These are phyloP conservation scores for Bryum argenteum DNA, from an alignment of 225 moss, liverwort and hornwort genomes.

Conservation along the genomic window DNA sequence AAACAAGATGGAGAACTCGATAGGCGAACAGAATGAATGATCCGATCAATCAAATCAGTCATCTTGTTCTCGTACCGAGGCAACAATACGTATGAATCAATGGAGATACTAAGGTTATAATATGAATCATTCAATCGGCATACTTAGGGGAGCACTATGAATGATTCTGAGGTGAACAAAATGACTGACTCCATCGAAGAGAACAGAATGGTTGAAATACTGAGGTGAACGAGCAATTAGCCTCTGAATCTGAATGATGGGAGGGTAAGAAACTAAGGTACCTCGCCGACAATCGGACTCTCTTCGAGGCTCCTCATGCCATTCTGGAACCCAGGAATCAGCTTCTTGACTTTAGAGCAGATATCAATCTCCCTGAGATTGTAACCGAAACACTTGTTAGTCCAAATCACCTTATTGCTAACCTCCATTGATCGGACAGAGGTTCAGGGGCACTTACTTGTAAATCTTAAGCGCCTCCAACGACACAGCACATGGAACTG, in stretches of 20 bases:
- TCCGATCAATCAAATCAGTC: too few relatives aligned
- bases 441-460: slow-evolving; percentile 54
- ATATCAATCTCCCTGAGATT: slow-evolving; percentile 74
- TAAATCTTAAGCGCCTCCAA: slow-evolving; percentile 83
- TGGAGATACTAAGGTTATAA: not conserved
- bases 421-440: not conserved
- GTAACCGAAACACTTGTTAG: slow-evolving; percentile 19
- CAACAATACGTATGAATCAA: too few relatives aligned
- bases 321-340: slow-evolving; percentile 73
- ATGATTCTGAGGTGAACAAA: too few relatives aligned
- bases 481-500: slow-evolving; percentile 85
- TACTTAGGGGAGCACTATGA: too few relatives aligned
- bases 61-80: too few relatives aligned
- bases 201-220: too few relatives aligned
- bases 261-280: slow-evolving; percentile 30
- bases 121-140: too few relatives aligned
- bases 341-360: slow-evolving; percentile 57
- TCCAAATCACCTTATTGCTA: not conserved
- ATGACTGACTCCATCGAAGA: too few relatives aligned
- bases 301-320: slow-evolving; percentile 66
- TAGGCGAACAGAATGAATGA: too few relatives aligned
- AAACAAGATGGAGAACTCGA: not conserved
- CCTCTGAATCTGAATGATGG: too few relatives aligned
- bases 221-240: too few relatives aligned
- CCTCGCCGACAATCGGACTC: slow-evolving; percentile 80